phyloP scores from a whole-genome alignment of 2,329 filamentous ascomycete genomes.

The Coleophoma crateriformis region DNA sequence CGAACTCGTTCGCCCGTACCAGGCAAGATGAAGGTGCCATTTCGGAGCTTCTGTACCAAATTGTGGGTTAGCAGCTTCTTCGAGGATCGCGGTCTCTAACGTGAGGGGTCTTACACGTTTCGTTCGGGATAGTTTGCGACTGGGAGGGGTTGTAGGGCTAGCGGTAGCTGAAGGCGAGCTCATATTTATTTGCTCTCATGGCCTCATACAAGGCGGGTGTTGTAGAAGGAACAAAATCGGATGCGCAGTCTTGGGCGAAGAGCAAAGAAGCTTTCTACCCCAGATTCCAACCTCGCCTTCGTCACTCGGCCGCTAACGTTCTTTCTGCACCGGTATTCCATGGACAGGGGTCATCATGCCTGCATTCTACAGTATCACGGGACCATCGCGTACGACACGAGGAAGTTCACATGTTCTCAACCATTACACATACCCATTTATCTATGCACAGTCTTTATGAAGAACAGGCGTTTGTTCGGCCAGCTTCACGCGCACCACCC shows the following conservation, averaged over 20 bases:
- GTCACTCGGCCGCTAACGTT: background rate
- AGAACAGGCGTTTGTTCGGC: no score
- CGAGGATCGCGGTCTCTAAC: background rate
- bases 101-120: conserved; percentile 17
- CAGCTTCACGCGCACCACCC: no score
- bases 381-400: no score
- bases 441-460: no score
- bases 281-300: background rate
- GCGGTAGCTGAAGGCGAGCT: conserved; percentile 22
- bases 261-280: background rate
- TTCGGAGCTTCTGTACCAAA: conserved; percentile 61
- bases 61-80: conserved; percentile 1
- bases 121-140: conserved; percentile 14
- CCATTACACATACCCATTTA: no score
- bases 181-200: conserved; percentile 20
- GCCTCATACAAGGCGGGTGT: background rate
- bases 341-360: no score
- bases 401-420: no score
- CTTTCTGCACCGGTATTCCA: no score
- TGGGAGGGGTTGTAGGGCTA: conserved; percentile 16
- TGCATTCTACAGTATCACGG: no score
- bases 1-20: conserved; percentile 79
- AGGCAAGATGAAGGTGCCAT: conserved; percentile 83
- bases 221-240: background rate
- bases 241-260: background rate